Percentiles rank a stretch among this genome's conserved stretches.
Conservation (phyloP, 2,329 filamentous ascomycete species). For the Paramyrothecium sp. region DNA sequence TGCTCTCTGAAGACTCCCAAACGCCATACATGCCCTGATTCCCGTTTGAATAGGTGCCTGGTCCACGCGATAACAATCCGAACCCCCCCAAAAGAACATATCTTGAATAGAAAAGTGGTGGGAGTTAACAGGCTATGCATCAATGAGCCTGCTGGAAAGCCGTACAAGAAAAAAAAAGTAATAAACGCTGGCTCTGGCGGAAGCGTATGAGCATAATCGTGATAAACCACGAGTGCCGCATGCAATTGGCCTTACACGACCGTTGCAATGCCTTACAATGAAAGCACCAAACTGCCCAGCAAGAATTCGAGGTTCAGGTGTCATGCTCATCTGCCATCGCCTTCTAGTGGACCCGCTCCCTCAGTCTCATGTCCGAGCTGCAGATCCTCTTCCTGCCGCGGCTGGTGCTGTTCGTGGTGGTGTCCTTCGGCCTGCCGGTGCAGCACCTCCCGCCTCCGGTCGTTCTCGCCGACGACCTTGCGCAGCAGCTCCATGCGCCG, state of each 20-base stretch:
- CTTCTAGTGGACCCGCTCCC: conserved; percentile 4
- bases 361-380: conserved; percentile 8
- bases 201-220: no score
- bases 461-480: conserved; percentile 51
- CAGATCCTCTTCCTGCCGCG: conserved; percentile 11
- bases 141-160: no score
- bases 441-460: conserved; percentile 36
- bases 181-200: no score
- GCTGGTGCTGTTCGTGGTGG: conserved; percentile 1
- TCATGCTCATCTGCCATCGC: neutral
- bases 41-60: conserved; percentile 14
- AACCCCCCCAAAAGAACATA: neutral
- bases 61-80: conserved; percentile 16
- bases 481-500: conserved; percentile 54
- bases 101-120: neutral
- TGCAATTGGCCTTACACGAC: no score
- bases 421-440: conserved; percentile 7
- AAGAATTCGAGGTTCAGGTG: no score
- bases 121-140: neutral
- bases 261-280: no score
- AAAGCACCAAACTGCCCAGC: no score
- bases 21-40: conserved; percentile 13
- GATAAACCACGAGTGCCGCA: no score
- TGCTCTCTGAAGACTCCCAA: conserved; percentile 8
- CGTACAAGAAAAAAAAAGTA: no score